Percentiles rank a stretch among this genome's conserved stretches.
These are phyloP conservation scores for Alternaria consortialis DNA, from an alignment of 2,329 filamentous ascomycete species.

Conservation along the genomic window DNA sequence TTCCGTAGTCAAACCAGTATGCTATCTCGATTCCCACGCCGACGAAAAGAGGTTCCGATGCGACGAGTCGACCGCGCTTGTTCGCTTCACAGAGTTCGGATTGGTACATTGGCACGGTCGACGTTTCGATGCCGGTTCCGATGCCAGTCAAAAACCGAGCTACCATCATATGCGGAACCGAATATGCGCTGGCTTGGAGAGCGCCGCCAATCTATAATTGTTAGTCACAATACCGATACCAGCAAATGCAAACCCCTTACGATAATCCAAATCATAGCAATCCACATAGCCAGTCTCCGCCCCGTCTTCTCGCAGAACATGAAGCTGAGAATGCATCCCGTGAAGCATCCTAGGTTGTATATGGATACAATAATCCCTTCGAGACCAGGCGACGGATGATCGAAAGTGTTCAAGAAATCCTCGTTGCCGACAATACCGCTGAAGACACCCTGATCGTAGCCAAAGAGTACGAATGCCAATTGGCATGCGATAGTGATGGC, in stretches of 20 bases:
- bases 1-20: slow-evolving; percentile 54
- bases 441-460: slow-evolving; percentile 52
- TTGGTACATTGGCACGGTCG: slow-evolving; percentile 63
- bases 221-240: background rate
- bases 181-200: slow-evolving; percentile 49
- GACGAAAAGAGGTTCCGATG: slow-evolving; percentile 63
- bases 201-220: slow-evolving; percentile 44
- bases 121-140: slow-evolving; percentile 64
- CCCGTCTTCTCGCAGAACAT: slow-evolving; percentile 50
- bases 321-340: slow-evolving; percentile 51
- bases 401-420: slow-evolving; percentile 52
- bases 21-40: slow-evolving; percentile 58
- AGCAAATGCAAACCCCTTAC: slow-evolving; percentile 14
- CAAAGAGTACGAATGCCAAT: slow-evolving; percentile 44
- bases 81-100: slow-evolving; percentile 62
- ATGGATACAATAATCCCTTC: slow-evolving; percentile 57
- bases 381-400: slow-evolving; percentile 49
- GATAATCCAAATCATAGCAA: slow-evolving; percentile 55
- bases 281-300: slow-evolving; percentile 51
- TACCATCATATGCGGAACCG: slow-evolving; percentile 58
- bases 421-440: slow-evolving; percentile 54
- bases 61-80: slow-evolving; percentile 67
- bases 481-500: slow-evolving; percentile 45
- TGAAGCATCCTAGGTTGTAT: slow-evolving; percentile 53
- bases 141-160: slow-evolving; percentile 62